Evolutionary conservation across 2,329 filamentous ascomycete species (phyloP).

Genomic region (Truncatella angustata): DNA sequence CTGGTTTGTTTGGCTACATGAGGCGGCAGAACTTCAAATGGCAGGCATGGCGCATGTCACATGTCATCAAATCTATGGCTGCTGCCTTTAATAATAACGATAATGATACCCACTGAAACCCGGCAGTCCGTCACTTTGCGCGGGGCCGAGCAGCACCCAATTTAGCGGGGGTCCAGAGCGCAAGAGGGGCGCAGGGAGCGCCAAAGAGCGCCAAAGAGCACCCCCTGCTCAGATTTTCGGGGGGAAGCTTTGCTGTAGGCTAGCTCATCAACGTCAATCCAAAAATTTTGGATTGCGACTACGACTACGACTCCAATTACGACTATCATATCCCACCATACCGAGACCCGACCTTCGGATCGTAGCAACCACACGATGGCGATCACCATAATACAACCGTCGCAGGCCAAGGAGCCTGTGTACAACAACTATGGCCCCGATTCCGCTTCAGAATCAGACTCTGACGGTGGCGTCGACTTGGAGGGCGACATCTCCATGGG

Average conservation of each 20-base stretch:
- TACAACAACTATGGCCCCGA: neutral
- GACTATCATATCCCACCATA: constrained; percentile 1
- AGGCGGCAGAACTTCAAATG: no score
- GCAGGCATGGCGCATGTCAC: constrained; percentile 2
- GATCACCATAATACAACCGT: constrained; percentile 32
- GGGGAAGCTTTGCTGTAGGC: no score
- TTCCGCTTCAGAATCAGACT: constrained; percentile 33
- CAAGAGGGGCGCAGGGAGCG: neutral
- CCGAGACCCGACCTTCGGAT: neutral
- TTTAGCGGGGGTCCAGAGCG: constrained; percentile 1
- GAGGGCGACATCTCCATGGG: constrained; percentile 44
- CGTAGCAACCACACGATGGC: constrained; percentile 23
- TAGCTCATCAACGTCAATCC: constrained; percentile 11
- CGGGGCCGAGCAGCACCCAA: neutral
- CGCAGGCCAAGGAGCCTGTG: constrained; percentile 13
- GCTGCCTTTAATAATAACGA: no score
- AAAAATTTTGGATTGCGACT: constrained; percentile 12
- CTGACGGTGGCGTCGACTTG: constrained; percentile 44
- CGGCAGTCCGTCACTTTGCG: neutral
- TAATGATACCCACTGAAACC: constrained; percentile 6
- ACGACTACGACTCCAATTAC: no score
- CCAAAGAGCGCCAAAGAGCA: no score
- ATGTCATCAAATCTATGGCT: neutral
- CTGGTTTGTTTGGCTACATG: no score
- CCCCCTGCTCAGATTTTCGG: no score